Base-by-base conservation (phyloP, 2,329 filamentous ascomycete genomes). In the Aureobasidium pullulans region DNA sequence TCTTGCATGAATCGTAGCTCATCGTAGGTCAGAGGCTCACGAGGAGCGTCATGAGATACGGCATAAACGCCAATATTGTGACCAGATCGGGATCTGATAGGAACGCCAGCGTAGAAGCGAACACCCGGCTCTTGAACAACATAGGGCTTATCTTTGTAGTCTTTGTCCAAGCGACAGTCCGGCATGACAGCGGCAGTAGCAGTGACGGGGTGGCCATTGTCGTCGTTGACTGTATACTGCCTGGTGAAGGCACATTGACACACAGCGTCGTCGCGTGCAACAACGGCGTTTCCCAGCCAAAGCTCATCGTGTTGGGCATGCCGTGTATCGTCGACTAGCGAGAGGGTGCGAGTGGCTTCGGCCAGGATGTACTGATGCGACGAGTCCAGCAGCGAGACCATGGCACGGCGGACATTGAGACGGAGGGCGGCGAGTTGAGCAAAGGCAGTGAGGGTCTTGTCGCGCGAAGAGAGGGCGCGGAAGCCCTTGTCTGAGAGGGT, bases 361-460 rank as follows among this genome's bases (percentile, higher is more conserved):
- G 77, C 77, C 7, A 81, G 66, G 34, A 81, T 76, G 60, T 78
- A 80, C 63, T 81, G 78, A 15, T 69, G 72, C 8, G 77, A 71
- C 29, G 73, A 71, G 63, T 80, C 78, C 50, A 81, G 75, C 11
- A 81, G 68, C 60, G 73, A 76, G 54, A 76, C 66, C 65, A 75
- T 69, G 36, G 66, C 67, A 9, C 73, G 67, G 29, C 70, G 66
- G 2, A 68, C 68, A 44, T 71, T 62, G 15, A 76, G 66, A 6
- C 73, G 68, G 60, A 71, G 68, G 57, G 72, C 67, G 2, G 69
- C 69, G 6, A 75, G 66, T 58, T 76, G 72, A 4, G 68, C 66
- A 60, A 70, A 69, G 4, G 71, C 67, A 3, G 68, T 70, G 7
- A 74, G 64, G 39, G 70, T 67, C 16, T 68, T 70, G 61, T 75